Conservation (phyloP, 768 basidiomycete genomes). For the Leucocoprinus leucothites region DNA sequence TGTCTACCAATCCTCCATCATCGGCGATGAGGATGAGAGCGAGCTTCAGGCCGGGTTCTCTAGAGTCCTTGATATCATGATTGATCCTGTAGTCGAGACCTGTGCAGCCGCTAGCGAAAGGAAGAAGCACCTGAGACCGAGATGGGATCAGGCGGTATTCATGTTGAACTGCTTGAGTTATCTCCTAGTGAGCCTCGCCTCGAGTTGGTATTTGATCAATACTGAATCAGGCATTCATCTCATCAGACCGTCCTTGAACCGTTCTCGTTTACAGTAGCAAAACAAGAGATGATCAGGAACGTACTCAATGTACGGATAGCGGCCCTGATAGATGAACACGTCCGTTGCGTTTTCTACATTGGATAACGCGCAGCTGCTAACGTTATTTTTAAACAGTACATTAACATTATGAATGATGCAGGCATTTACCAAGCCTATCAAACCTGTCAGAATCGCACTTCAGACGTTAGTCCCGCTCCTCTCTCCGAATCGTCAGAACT, state of each 20-base stretch:
- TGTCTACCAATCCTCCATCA: conserved; percentile 84
- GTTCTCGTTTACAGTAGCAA: conserved; percentile 63
- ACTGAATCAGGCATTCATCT: too few relatives aligned
- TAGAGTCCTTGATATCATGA: conserved; percentile 77
- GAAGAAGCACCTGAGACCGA: conserved; percentile 48
- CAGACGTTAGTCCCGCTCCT: conserved; percentile 32
- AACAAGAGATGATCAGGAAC: conserved; percentile 54
- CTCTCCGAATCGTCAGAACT: background rate
- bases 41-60: conserved; percentile 48
- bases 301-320: conserved; percentile 61
- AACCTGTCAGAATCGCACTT: conserved; percentile 36
- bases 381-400: conserved; percentile 32
- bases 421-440: conserved; percentile 46
- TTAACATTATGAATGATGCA: conserved; percentile 50
- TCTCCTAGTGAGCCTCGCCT: conserved; percentile 55
- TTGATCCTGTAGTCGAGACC: conserved; percentile 82
- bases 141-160: conserved; percentile 84
- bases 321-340: conserved; percentile 78
- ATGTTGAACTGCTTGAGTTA: conserved; percentile 85
- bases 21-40: conserved; percentile 55
- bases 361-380: background rate
- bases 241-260: conserved; percentile 60
- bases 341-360: conserved; percentile 34
- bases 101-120: conserved; percentile 66
- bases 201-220: too few relatives aligned